Conservation (phyloP, 208 protist species). For the Trypanosoma vivax region DNA sequence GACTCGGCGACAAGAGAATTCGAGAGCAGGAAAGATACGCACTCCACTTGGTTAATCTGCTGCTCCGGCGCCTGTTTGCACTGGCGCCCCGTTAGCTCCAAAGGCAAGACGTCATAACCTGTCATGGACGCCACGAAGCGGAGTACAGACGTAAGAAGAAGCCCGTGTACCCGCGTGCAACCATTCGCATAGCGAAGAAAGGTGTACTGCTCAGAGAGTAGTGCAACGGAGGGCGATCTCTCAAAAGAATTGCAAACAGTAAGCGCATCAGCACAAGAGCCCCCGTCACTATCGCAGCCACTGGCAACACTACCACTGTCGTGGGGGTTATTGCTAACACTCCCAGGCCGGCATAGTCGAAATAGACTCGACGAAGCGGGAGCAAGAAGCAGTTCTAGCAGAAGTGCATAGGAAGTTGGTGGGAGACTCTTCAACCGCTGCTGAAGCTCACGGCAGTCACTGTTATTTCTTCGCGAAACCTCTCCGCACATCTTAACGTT, state of each 20-base stretch:
- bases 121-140: slow-evolving; percentile 62
- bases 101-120: slow-evolving; percentile 15
- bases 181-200: slow-evolving; percentile 79
- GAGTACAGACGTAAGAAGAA: slow-evolving; percentile 52
- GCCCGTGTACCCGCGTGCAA: slow-evolving; percentile 43
- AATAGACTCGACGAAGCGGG: slow-evolving; percentile 66
- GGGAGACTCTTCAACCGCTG: slow-evolving; percentile 31
- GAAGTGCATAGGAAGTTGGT: slow-evolving; percentile 34
- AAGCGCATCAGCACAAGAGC: not conserved
- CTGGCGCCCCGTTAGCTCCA: slow-evolving; percentile 7
- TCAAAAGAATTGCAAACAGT: too few relatives aligned
- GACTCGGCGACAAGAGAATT: slow-evolving; percentile 70
- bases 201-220: slow-evolving; percentile 47
- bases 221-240: not conserved
- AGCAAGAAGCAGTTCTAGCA: slow-evolving; percentile 59
- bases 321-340: not conserved
- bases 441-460: slow-evolving; percentile 36
- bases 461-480: slow-evolving; percentile 47
- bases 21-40: slow-evolving; percentile 44
- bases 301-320: not conserved
- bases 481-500: slow-evolving; percentile 38
- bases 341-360: not conserved
- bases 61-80: slow-evolving; percentile 2
- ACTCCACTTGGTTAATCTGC: slow-evolving; percentile 28
- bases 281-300: not conserved